Conservation (phyloP, 257 asterid genomes). For the Pogostemon cablin region DNA sequence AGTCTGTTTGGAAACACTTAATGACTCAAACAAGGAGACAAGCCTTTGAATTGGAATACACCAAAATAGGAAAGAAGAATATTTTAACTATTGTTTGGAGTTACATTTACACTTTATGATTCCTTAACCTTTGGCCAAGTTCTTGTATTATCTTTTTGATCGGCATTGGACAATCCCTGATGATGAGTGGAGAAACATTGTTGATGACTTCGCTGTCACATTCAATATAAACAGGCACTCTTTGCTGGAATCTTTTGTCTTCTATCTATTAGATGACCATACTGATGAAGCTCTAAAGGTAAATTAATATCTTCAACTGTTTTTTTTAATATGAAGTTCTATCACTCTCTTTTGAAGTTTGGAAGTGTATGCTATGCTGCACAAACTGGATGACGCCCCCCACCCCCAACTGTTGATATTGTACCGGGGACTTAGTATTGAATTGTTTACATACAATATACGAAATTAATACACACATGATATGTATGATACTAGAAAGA, state of each 20-base stretch:
- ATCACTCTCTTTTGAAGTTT: constrained; percentile 9
- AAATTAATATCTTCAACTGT: constrained; percentile 26
- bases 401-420: constrained; percentile 9
- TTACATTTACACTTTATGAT: neutral
- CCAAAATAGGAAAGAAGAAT: no score
- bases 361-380: constrained; percentile 1
- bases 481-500: no score
- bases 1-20: no score
- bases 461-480: no score
- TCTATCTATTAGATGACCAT: constrained; percentile 91
- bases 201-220: constrained; percentile 89
- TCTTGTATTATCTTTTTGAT: constrained; percentile 89
- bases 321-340: constrained; percentile 15
- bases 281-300: constrained; percentile 85
- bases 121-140: constrained; percentile 68
- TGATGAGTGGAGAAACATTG: constrained; percentile 67
- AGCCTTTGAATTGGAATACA: no score
- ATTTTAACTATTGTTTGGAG: no score
- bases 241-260: constrained; percentile 79
- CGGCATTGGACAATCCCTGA: constrained; percentile 79
- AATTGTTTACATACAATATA: neutral
- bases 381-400: constrained; percentile 18
- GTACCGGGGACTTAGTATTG: constrained; percentile 12
- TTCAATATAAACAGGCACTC: constrained; percentile 79
- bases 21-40: no score